Evolutionary conservation across 129 eudicot genomes (phyloP), one percentile per base, ranked within the genome.

Genomic region (Deinandra increscens): DNA sequence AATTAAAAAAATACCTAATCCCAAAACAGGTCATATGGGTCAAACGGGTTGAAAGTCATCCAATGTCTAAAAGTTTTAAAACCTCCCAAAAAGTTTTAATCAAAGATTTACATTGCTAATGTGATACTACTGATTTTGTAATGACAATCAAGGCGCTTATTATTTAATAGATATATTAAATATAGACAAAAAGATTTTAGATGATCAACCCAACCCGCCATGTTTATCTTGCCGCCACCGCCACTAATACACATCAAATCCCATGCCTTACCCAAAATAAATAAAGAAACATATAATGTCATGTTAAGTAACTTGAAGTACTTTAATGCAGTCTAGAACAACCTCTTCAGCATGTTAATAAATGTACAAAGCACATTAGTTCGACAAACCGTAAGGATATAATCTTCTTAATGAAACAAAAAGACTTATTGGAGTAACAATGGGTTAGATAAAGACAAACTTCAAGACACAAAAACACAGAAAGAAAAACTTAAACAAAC

Each of bases 401-500:
- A 29, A 50, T 50, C 11, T 50, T 18, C 58, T 17, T 50, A 17
- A 50, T 50, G 18, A 7, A 6, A 18, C 53, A 50, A 18, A 50
- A 50, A 6, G 58, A 50, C 26, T 17, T 50, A 29, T 50, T 6
- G 7, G 10, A 18, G 58, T 17, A 17, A 50, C 26, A 19, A 50
- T 50, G 29, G 5, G 58, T 50, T 19, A 7, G 58, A 50, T 9
- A 18, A 51, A 51, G 29, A 13, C 59, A 20, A 51, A 51, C 54
- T 46, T 46, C 54, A 5, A 46, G 20, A 46, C 20, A 46, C 19
- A 46, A n/a, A 46, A 1, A 46, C 19, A 43, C 49, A 45, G 19
- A 46, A 19, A 14, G n/a, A 45, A 45, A 46, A 46, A 4, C 43
- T 66, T 33, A 23, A 66, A 37, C 82, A 71, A 42, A 91, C 97